A percentile compares a stretch with the other conserved stretches of the same genome.
Evolutionary conservation across 768 basidiomycete species (phyloP).

Genomic region (Lactifluus hygrophoroides): DNA sequence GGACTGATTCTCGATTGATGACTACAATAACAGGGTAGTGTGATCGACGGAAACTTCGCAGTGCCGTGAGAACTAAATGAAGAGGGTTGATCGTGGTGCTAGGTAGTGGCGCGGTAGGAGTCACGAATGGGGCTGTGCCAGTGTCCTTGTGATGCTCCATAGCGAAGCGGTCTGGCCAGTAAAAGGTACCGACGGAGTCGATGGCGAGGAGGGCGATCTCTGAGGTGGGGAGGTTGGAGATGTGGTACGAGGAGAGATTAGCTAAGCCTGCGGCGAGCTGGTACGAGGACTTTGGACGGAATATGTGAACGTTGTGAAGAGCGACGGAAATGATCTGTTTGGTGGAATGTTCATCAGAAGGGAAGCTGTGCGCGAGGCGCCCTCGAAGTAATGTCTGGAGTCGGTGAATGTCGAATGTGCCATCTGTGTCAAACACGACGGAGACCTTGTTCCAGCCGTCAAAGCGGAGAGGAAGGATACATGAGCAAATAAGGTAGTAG

Average conservation of each 20-base stretch:
- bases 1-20: constrained; percentile 54
- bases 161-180: constrained; percentile 68
- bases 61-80: constrained; percentile 36
- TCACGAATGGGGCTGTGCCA: constrained; percentile 26
- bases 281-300: constrained; percentile 54
- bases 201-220: constrained; percentile 62
- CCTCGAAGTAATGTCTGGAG: constrained; percentile 44
- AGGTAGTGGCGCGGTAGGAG: constrained; percentile 10
- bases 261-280: constrained; percentile 64
- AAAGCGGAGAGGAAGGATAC: constrained; percentile 42
- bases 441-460: constrained; percentile 59
- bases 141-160: constrained; percentile 40
- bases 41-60: constrained; percentile 40
- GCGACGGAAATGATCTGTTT: constrained; percentile 30
- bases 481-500: constrained; percentile 51
- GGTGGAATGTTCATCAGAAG: constrained; percentile 1
- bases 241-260: constrained; percentile 48
- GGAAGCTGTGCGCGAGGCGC: constrained; percentile 34
- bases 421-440: constrained; percentile 63
- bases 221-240: constrained; percentile 36
- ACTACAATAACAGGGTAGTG: constrained; percentile 45
- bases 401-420: constrained; percentile 49
- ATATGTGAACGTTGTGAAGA: constrained; percentile 55
- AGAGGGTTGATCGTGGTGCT: constrained; percentile 31
- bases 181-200: constrained; percentile 69